Percentiles rank a stretch among this genome's conserved stretches.
Evolutionary conservation across 257 asterid genomes (phyloP).

Genomic region (Ligustrum vulgare): DNA sequence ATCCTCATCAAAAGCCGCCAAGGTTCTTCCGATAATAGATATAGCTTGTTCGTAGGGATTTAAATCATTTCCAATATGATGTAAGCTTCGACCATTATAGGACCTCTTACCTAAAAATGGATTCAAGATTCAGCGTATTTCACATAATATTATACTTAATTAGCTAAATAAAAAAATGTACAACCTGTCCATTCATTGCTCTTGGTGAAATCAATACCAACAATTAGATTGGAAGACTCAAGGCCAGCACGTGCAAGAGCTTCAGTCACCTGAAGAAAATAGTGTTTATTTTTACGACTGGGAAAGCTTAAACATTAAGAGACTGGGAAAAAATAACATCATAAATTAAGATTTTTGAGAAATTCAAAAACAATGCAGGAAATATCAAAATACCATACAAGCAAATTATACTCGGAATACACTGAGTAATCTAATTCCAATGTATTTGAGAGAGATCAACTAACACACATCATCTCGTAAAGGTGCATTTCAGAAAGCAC

Average conservation of each 20-base stretch:
- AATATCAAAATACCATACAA: not conserved
- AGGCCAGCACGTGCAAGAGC: slow-evolving; percentile 93
- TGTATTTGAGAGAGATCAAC: not conserved
- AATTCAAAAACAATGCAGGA: not conserved
- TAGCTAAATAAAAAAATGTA: slow-evolving; percentile 1
- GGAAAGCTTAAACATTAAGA: not conserved
- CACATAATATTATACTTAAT: not conserved
- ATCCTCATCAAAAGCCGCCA: slow-evolving; percentile 91
- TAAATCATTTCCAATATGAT: slow-evolving; percentile 58
- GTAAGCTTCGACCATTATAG: slow-evolving; percentile 65
- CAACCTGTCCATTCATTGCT: slow-evolving; percentile 99
- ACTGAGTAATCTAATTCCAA: not conserved
- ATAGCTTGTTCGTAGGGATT: slow-evolving; percentile 93
- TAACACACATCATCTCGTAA: not conserved
- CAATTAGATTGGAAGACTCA: slow-evolving; percentile 91
- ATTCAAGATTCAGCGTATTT: slow-evolving; percentile 31
- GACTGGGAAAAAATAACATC: not conserved
- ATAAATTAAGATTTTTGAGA: not conserved
- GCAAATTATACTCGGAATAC: not conserved
- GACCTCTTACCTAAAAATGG: slow-evolving; percentile 68
- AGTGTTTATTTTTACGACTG: slow-evolving; percentile 6
- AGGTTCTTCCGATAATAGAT: slow-evolving; percentile 85
- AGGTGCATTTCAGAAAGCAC: not conserved
- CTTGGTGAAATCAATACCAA: slow-evolving; percentile 94
- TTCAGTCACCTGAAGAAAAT: slow-evolving; percentile 66